Base-by-base conservation (phyloP, 768 basidiomycete genomes). In the Lactarius pseudohatsudake region DNA sequence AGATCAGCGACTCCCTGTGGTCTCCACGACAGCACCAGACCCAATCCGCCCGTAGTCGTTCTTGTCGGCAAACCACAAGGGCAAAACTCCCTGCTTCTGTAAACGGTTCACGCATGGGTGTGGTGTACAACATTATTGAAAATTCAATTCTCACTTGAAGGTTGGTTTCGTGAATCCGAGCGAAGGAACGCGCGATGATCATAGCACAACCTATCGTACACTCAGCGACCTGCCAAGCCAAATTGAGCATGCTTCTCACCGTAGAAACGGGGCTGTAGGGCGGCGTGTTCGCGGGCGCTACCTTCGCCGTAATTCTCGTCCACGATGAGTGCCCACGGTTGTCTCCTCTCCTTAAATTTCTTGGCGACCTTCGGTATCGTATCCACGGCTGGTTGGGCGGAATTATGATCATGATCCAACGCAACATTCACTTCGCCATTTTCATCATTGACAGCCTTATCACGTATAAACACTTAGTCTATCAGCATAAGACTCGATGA, bases 291-390 rank as follows among this genome's bases (percentile, higher is more conserved):
- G 63, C 97, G 86, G 9, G 97, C 97, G 72, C 93, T 96, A 34
- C 97, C 97, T 76, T 99, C 97, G 2, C 97, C 97, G 74, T 98
- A 96, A 74, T 96, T 97, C 10, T 98, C 96, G 73, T 97, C 96
- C 1, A 98, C 96, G 40, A 99, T 79, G 56, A 98, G 76, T 65
- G 95, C 89, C 95, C 96, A 99, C 0, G 95, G 91, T 78, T 96
- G 90, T 26, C 81, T 79, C 62, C 89, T 82, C 26, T 87, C 81
- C 76, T 93, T 96, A 75, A 96, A 89, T 22, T 85, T 86, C 81
- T 98, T 96, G 50, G 95, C 96, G 2, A 97, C 82, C 64, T 85
- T 84, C 9, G 97, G 97, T 70, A 98, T 96, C 2, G 94, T 94
- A 71, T 92, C 95, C 57, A 81, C 80, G 22, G 79, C 77, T 41